Conservation (phyloP, 1,284 basidiomycete species). For the Ustilago sp. region DNA sequence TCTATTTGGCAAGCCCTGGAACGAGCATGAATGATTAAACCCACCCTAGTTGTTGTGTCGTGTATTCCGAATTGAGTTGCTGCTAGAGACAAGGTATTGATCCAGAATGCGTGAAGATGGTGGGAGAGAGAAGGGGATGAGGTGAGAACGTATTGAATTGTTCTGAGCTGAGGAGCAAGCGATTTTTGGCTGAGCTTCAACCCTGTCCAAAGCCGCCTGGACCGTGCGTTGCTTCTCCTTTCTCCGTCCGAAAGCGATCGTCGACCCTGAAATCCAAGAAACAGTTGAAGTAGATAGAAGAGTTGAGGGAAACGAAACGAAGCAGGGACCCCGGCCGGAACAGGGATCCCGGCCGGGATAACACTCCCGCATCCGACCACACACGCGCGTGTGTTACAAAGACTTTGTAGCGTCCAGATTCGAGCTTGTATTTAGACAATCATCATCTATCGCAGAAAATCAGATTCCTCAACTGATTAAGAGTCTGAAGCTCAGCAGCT, state of each 20-base stretch:
- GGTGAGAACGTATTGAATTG: not conserved
- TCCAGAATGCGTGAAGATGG: not conserved
- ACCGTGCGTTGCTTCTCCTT: slow-evolving; percentile 11
- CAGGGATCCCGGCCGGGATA: no score
- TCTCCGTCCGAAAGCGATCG: not conserved
- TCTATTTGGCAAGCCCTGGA: not conserved
- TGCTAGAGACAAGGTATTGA: not conserved
- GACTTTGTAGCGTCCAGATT: no score
- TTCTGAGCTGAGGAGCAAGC: not conserved
- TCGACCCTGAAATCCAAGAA: not conserved
- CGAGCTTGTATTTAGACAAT: no score
- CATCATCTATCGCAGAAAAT: no score
- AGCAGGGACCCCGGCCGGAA: no score
- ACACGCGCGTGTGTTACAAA: no score
- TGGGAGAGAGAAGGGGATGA: slow-evolving; percentile 1
- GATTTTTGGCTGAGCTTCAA: slow-evolving; percentile 4
- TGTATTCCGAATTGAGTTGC: not conserved
- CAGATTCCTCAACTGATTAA: no score
- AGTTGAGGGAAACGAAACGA: no score
- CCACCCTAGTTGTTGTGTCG: not conserved
- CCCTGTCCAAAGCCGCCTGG: slow-evolving; percentile 1
- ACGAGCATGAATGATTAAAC: not conserved
- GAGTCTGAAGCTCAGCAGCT: no score
- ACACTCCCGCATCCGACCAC: no score
- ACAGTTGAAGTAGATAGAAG: no score